A percentile compares a stretch with the other conserved stretches of the same genome.
Evolutionary conservation across 495 filamentous ascomycete genomes (phyloP).

Genomic region (Cladorrhinum samala): DNA sequence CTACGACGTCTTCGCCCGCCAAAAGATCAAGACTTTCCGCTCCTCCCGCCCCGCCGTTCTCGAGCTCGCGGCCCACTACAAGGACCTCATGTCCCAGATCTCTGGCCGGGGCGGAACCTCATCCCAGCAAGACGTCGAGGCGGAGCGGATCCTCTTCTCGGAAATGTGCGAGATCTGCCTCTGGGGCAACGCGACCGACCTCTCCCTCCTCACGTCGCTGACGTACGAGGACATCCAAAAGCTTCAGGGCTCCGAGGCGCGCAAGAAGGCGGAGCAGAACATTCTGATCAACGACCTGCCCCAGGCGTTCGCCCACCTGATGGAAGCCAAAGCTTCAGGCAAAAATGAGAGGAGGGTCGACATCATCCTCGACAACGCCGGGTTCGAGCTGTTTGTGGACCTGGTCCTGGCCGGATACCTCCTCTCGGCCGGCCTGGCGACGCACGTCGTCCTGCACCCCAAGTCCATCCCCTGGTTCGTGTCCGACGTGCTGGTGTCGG

Average conservation of each 20-base stretch:
- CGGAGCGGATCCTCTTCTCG: slow-evolving; percentile 70
- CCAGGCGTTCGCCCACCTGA: slow-evolving; percentile 63
- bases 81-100: slow-evolving; percentile 67
- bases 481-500: slow-evolving; percentile 80
- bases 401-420: slow-evolving; percentile 86
- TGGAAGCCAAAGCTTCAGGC: slow-evolving; percentile 54
- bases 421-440: slow-evolving; percentile 73
- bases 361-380: slow-evolving; percentile 92
- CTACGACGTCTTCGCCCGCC: slow-evolving; percentile 86
- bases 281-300: slow-evolving; percentile 81
- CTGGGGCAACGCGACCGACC: slow-evolving; percentile 96
- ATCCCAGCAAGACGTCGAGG: slow-evolving; percentile 51
- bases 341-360: slow-evolving; percentile 64
- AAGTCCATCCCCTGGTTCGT: slow-evolving; percentile 98
- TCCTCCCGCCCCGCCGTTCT: slow-evolving; percentile 88
- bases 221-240: slow-evolving; percentile 96
- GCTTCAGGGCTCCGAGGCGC: slow-evolving; percentile 79
- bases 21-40: slow-evolving; percentile 89
- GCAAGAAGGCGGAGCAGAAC: slow-evolving; percentile 78
- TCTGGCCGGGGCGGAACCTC: slow-evolving; percentile 33
- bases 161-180: slow-evolving; percentile 97
- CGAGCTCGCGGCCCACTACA: slow-evolving; percentile 83
- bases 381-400: slow-evolving; percentile 94
- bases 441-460: slow-evolving; percentile 81
- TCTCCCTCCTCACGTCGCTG: slow-evolving; percentile 82